phyloP scores from a whole-genome alignment of 192 early-diverging fungal genomes.

The Backusella macrospora region DNA sequence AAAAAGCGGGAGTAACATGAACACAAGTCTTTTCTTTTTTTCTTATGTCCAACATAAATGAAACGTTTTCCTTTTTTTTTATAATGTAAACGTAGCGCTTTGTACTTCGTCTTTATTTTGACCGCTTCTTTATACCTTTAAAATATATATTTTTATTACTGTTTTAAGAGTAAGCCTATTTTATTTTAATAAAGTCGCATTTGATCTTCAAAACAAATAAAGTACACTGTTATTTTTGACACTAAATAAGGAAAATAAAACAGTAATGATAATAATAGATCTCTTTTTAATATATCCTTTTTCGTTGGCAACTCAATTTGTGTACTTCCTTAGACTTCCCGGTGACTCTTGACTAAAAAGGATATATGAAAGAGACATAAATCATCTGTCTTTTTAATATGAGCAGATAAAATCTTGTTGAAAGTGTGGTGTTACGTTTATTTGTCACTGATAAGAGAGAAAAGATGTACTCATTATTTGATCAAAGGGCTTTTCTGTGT shows the following conservation, averaged over 20 bases:
- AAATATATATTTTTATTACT: neutral
- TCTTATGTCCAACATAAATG: conserved; percentile 2
- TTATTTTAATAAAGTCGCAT: neutral
- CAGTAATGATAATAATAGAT: neutral
- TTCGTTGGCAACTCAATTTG: neutral
- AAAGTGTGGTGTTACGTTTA: no score
- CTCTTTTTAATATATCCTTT: neutral
- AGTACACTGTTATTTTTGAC: neutral
- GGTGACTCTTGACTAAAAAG: no score
- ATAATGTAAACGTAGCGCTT: neutral
- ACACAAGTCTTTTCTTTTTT: neutral
- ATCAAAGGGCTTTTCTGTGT: no score
- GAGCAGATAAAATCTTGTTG: no score
- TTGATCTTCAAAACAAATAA: conserved; percentile 16
- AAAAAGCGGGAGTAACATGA: neutral
- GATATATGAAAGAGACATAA: no score
- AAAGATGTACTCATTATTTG: no score
- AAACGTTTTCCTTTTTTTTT: neutral
- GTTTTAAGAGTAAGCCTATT: neutral
- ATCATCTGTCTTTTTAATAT: no score
- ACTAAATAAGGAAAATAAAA: neutral
- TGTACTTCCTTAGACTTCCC: no score
- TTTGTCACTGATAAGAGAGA: no score
- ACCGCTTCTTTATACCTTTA: neutral
- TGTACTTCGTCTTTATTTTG: neutral